A percentile compares a stretch with the other conserved stretches of the same genome.
These are phyloP conservation scores for Rutidosis leptorrhynchoides DNA, from an alignment of 129 eudicot genomes.

Conservation along the genomic window DNA sequence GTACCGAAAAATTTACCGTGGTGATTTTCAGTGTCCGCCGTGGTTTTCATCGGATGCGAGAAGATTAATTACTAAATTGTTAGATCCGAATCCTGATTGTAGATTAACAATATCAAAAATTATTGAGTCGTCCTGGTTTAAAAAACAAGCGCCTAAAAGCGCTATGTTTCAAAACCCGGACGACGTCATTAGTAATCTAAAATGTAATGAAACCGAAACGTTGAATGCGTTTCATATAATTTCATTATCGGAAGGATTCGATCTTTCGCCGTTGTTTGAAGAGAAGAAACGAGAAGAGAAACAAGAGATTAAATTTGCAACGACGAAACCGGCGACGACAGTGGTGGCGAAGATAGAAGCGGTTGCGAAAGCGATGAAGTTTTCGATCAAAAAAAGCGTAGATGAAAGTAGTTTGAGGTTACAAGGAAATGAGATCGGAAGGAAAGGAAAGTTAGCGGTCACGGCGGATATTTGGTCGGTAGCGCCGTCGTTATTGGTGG, in stretches of 20 bases:
- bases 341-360: slow-evolving; percentile 69
- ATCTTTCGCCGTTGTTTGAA: slow-evolving; percentile 85
- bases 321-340: slow-evolving; percentile 53
- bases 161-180: slow-evolving; percentile 27
- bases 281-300: slow-evolving; percentile 58
- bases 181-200: background rate
- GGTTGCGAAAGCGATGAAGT: slow-evolving; percentile 52
- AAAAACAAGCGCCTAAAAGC: slow-evolving; percentile 37
- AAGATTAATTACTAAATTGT: slow-evolving; percentile 48
- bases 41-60: slow-evolving; percentile 85
- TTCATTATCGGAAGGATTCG: slow-evolving; percentile 76
- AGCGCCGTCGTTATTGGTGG: slow-evolving; percentile 71
- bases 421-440: slow-evolving; percentile 58
- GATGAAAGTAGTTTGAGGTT: slow-evolving; percentile 57
- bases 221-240: slow-evolving; percentile 89
- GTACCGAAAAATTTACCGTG: slow-evolving; percentile 74
- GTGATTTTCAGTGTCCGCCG: slow-evolving; percentile 88
- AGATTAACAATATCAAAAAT: slow-evolving; percentile 53
- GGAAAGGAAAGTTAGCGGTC: slow-evolving; percentile 74
- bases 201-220: slow-evolving; percentile 47
- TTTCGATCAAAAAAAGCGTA: slow-evolving; percentile 43
- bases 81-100: slow-evolving; percentile 72
- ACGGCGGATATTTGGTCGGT: slow-evolving; percentile 63
- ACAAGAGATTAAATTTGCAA: slow-evolving; percentile 65
- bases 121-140: slow-evolving; percentile 68